These are phyloP conservation scores for Epithemia pelagica DNA, from an alignment of 108 stramenopile genomes.

Conservation along the genomic window DNA sequence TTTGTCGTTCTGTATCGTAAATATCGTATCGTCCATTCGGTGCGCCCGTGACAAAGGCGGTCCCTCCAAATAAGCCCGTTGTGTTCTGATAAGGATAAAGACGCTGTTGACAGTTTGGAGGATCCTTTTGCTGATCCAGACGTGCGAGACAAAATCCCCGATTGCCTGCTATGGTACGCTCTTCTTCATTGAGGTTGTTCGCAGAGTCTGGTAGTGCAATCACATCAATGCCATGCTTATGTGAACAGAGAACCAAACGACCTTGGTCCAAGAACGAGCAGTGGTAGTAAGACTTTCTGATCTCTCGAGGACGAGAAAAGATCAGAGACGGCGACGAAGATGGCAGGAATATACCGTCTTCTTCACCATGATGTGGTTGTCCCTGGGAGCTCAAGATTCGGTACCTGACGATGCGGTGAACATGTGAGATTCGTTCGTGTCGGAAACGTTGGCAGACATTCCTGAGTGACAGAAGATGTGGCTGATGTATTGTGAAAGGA, in stretches of 20 bases:
- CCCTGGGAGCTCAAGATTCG: background rate
- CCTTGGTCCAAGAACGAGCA: background rate
- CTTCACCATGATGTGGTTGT: background rate
- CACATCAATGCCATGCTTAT: background rate
- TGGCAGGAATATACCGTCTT: background rate
- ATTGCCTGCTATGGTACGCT: background rate
- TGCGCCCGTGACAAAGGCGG: background rate
- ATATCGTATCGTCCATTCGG: background rate
- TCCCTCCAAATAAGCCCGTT: background rate
- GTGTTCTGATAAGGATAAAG: background rate
- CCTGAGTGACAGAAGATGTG: too few relatives aligned
- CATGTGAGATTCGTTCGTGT: background rate
- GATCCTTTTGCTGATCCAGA: background rate
- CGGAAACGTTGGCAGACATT: background rate
- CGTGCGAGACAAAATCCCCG: background rate
- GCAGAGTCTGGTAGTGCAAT: background rate
- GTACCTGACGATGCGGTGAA: too few relatives aligned
- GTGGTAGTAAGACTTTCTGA: background rate
- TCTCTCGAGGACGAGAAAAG: background rate
- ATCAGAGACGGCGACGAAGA: background rate
- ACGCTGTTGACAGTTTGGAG: too few relatives aligned
- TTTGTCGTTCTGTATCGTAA: background rate
- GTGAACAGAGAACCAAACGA: background rate
- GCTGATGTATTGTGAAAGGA: too few relatives aligned
- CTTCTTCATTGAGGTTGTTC: background rate